Base-by-base conservation (phyloP, 768 basidiomycete species). In the Mycena metata region DNA sequence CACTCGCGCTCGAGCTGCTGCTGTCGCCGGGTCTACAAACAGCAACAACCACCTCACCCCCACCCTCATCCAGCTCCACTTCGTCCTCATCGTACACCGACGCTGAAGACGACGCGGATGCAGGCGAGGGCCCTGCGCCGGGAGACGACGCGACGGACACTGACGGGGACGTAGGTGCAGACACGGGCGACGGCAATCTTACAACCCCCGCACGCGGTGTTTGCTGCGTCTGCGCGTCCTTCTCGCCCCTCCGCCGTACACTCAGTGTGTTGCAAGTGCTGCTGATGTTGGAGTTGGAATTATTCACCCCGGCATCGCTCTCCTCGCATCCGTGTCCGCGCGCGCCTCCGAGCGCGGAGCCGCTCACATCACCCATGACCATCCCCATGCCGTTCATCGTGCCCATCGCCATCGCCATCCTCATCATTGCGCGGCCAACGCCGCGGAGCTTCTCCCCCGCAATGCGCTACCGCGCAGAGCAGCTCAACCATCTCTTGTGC, bases 281-380 rank as follows among this genome's bases (percentile, higher is more conserved):
- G 60, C 26, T 54, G 47, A 8, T 30, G 46, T 36, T 45, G 46
- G 12, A 17, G 45, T 19, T 39, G 39, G 39, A 39, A 39, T 39
- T 39, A 30, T 30, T 43, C 35, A 66, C 42, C 23, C 61, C 61
- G 1, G 56, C 61, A 41, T 71, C 69, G 46, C 66, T 67, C 61
- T 71, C 69, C 51, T 71, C 58, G 66, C 70, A 46, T 72, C 70
- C 12, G 70, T 72, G 35, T 72, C 70, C 8, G 67, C 70, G 12
- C 64, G 66, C 13, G 70, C 60, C 55, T 69, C 70, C 1, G 67
- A 65, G 24, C 69, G 35, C 68, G 10, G 64, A 68, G 41, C 70
- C 67, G 26, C 63, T 69, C 36, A 59, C 64, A 51, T 69, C 67
- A 47, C 60, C 64, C 66, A 62, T 66, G 36, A 69, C 60, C 26